A percentile compares a stretch with the other conserved stretches of the same genome.
Evolutionary conservation across 257 asterid genomes (phyloP).

Genomic region (Primulina eburnea): DNA sequence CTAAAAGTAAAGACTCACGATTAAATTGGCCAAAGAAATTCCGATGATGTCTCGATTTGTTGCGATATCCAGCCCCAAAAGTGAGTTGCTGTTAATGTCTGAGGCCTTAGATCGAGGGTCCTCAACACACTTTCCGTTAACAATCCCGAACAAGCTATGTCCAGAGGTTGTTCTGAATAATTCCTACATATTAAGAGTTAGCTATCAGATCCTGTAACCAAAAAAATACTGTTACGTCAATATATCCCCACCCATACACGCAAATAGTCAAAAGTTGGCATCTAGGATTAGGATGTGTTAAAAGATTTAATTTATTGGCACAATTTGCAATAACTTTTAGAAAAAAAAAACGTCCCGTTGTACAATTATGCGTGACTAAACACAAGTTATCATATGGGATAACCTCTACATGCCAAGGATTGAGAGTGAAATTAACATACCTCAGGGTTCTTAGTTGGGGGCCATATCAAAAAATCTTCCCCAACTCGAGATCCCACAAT

Average conservation of each 20-base stretch:
- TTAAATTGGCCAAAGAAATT: conserved; percentile 90
- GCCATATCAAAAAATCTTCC: conserved; percentile 98
- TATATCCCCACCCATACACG: background rate
- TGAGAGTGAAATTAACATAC: conserved; percentile 33
- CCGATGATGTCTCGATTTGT: conserved; percentile 82
- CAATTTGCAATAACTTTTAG: background rate
- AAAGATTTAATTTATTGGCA: too few relatives aligned
- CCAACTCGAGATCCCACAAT: conserved; percentile 98
- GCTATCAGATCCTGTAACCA: conserved; percentile 13
- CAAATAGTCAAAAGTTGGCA: background rate
- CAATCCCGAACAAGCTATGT: conserved; percentile 73
- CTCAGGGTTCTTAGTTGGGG: conserved; percentile 89
- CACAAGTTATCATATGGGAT: background rate
- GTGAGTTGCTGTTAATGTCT: conserved; percentile 75
- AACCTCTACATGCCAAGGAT: background rate
- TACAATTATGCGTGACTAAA: background rate
- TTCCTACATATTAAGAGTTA: conserved; percentile 47
- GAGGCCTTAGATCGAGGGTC: conserved; percentile 94
- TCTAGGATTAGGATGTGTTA: background rate
- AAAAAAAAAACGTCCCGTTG: too few relatives aligned
- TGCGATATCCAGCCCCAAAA: conserved; percentile 80
- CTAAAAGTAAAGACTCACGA: conserved; percentile 48
- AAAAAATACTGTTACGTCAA: too few relatives aligned
- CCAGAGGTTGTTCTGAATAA: conserved; percentile 82
- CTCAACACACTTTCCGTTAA: conserved; percentile 85